A percentile compares a stretch with the other conserved stretches of the same genome.
These are phyloP conservation scores for Fibroporia radiculosa DNA, from an alignment of 768 basidiomycete genomes.

Conservation along the genomic window DNA sequence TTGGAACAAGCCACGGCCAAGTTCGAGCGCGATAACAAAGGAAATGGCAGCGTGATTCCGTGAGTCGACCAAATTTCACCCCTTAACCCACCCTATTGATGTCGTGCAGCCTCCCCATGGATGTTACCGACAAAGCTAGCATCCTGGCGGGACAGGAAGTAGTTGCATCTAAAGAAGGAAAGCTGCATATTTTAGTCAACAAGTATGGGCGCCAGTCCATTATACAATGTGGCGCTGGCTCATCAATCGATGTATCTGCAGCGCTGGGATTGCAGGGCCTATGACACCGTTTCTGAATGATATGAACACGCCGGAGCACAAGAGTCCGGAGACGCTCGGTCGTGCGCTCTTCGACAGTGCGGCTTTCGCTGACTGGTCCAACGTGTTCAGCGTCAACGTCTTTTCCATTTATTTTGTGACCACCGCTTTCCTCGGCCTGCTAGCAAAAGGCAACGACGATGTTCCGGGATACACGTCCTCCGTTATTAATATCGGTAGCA, in stretches of 20 bases:
- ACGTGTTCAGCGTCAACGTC: background rate
- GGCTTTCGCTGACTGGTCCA: background rate
- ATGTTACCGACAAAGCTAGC: conserved; percentile 23
- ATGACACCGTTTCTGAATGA: conserved; percentile 22
- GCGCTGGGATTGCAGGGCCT: conserved; percentile 20
- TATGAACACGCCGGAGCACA: conserved; percentile 20
- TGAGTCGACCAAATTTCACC: no score
- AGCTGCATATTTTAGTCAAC: conserved; percentile 28
- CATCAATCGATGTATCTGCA: no score
- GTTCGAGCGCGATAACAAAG: conserved; percentile 20
- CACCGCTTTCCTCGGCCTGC: conserved; percentile 34
- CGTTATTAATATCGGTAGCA: conserved; percentile 35
- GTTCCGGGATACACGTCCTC: conserved; percentile 30
- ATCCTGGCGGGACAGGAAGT: conserved; percentile 20
- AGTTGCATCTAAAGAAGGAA: conserved; percentile 18
- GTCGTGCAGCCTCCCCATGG: conserved; percentile 16
- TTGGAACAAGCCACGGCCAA: conserved; percentile 22
- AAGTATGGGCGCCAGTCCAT: no score
- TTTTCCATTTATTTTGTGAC: conserved; percentile 32
- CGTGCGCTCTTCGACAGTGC: background rate
- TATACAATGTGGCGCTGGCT: no score
- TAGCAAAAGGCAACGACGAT: conserved; percentile 23
- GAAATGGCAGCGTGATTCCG: conserved; percentile 24
- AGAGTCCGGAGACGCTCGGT: background rate
- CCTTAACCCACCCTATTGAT: no score